These are phyloP conservation scores for Exophiala mesophila DNA, from an alignment of 2,329 filamentous ascomycete species.

Conservation along the genomic window DNA sequence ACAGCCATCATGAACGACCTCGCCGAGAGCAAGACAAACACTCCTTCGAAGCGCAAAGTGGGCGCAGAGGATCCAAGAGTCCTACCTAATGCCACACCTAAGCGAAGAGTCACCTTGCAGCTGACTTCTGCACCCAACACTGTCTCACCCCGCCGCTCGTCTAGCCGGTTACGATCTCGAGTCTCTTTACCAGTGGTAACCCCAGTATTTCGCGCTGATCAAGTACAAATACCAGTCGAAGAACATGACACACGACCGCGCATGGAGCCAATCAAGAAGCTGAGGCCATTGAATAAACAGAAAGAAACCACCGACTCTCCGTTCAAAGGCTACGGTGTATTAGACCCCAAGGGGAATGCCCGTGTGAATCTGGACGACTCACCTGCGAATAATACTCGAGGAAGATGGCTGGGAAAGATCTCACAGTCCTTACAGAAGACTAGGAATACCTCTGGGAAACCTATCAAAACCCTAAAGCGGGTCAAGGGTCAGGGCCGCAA, in stretches of 20 bases:
- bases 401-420: slow-evolving; percentile 1
- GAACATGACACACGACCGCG: neutral
- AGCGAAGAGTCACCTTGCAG: slow-evolving; percentile 1
- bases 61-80: neutral
- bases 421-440: neutral
- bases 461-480: neutral
- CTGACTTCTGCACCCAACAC: neutral
- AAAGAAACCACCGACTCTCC: slow-evolving; percentile 13
- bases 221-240: too few relatives aligned
- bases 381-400: slow-evolving; percentile 13
- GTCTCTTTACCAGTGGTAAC: slow-evolving; percentile 4
- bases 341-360: slow-evolving; percentile 13
- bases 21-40: slow-evolving; percentile 4
- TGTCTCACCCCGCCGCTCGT: slow-evolving; percentile 10
- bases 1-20: slow-evolving; percentile 18
- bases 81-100: neutral
- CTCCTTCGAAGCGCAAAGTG: neutral
- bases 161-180: slow-evolving; percentile 11
- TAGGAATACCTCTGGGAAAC: neutral
- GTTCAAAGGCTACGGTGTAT: slow-evolving; percentile 16
- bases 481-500: neutral
- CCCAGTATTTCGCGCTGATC: too few relatives aligned
- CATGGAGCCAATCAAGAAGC: slow-evolving; percentile 7
- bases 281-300: slow-evolving; percentile 8
- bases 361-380: slow-evolving; percentile 20